phyloP scores from a whole-genome alignment of 78 protist species.

The Mastigamoeba balamuthi region DNA sequence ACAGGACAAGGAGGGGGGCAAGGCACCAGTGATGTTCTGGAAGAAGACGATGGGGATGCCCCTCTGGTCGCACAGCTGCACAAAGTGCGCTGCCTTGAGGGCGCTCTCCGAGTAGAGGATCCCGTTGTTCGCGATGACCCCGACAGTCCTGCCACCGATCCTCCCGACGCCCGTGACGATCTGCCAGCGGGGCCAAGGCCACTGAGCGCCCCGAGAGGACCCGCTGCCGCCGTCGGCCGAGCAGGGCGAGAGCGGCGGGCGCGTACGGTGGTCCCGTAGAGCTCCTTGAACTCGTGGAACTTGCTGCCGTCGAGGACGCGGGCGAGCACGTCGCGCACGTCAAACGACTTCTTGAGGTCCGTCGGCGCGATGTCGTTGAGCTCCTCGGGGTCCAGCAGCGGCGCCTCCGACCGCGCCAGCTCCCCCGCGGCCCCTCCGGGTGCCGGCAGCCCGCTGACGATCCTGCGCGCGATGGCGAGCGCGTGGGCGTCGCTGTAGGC shows the following conservation, averaged over 20 bases:
- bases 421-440: neutral
- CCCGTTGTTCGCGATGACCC: slow-evolving; percentile 96
- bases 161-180: slow-evolving; percentile 63
- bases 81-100: slow-evolving; percentile 87
- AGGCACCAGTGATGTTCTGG: slow-evolving; percentile 95
- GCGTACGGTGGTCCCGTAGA: slow-evolving; percentile 83
- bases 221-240: no score
- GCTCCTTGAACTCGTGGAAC: slow-evolving; percentile 86
- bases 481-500: slow-evolving; percentile 88
- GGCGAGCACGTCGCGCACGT: slow-evolving; percentile 70
- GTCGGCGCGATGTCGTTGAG: slow-evolving; percentile 65
- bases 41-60: slow-evolving; percentile 87
- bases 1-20: neutral
- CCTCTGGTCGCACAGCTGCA: slow-evolving; percentile 87
- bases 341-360: slow-evolving; percentile 56
- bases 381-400: slow-evolving; percentile 51
- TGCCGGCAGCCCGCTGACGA: slow-evolving; percentile 13
- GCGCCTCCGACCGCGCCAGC: no score
- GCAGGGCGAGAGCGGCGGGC: no score
- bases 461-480: slow-evolving; percentile 61
- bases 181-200: neutral
- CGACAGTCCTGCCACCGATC: slow-evolving; percentile 87
- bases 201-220: no score
- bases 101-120: slow-evolving; percentile 71
- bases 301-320: slow-evolving; percentile 87